These are phyloP conservation scores for Leishmania martiniquensis DNA, from an alignment of 208 protist species.

Conservation along the genomic window DNA sequence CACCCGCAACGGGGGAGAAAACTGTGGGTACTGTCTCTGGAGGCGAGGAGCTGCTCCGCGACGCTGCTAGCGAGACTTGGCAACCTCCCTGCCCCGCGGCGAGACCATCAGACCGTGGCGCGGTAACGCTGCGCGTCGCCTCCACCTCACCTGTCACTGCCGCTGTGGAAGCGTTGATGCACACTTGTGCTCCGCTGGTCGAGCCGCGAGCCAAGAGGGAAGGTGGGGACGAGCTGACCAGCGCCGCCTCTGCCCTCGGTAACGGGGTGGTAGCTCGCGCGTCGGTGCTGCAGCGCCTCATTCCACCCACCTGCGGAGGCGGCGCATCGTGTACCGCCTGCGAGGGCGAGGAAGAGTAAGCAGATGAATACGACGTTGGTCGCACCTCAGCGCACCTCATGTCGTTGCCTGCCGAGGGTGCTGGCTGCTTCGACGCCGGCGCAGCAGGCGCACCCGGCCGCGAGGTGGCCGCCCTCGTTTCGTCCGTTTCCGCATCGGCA, in stretches of 20 bases:
- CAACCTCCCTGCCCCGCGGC: neutral
- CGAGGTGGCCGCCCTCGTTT: neutral
- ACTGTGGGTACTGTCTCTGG: too few species aligned
- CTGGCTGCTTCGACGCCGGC: neutral
- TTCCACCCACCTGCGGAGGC: neutral
- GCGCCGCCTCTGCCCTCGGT: neutral
- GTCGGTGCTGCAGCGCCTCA: neutral
- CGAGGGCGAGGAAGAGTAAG: neutral
- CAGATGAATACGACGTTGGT: neutral
- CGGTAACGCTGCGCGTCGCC: neutral
- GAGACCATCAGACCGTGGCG: neutral
- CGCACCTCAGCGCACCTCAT: neutral
- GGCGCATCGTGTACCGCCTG: neutral
- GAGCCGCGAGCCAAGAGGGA: neutral
- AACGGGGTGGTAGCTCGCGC: neutral
- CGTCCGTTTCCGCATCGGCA: neutral
- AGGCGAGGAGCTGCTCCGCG: too few species aligned
- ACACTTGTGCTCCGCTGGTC: neutral
- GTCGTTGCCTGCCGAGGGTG: neutral
- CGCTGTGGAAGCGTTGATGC: neutral
- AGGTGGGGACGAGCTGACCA: too few species aligned
- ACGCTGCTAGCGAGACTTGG: neutral
- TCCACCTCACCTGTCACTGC: neutral
- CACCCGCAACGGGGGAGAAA: neutral
- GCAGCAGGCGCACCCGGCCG: neutral